Evolutionary conservation across 352 stramenopile genomes (phyloP).

Genomic region (Lagenidium giganteum): DNA sequence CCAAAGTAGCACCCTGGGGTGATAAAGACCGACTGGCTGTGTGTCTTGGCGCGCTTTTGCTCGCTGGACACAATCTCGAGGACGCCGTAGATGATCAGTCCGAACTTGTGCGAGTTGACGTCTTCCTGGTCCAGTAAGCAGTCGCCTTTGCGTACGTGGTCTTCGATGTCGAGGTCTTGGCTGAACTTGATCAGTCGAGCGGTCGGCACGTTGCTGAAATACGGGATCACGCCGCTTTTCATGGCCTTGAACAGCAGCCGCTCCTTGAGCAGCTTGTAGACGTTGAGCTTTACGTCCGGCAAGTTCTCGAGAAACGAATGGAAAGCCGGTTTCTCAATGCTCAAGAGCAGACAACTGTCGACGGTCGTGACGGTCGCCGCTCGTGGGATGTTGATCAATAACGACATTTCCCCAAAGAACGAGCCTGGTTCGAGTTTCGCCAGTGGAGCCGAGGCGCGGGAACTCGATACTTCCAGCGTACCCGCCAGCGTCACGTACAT

Average conservation of each 20-base stretch:
- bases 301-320: constrained; percentile 54
- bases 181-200: constrained; percentile 52
- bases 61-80: constrained; percentile 55
- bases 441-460: constrained; percentile 32
- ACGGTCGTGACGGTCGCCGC: constrained; percentile 60
- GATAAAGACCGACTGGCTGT: constrained; percentile 50
- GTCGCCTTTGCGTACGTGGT: constrained; percentile 56
- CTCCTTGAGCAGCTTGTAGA: constrained; percentile 64
- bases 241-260: constrained; percentile 63
- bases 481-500: constrained; percentile 76
- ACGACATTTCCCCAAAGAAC: constrained; percentile 80
- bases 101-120: constrained; percentile 32
- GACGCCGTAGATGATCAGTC: constrained; percentile 62
- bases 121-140: constrained; percentile 41
- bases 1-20: constrained; percentile 68
- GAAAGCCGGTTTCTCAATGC: constrained; percentile 72
- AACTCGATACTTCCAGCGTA: constrained; percentile 57
- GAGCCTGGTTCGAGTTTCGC: constrained; percentile 59
- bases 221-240: constrained; percentile 67
- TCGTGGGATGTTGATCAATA: constrained; percentile 74
- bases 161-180: constrained; percentile 56
- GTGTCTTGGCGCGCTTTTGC: constrained; percentile 16
- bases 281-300: constrained; percentile 39
- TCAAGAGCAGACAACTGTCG: constrained; percentile 76
- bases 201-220: constrained; percentile 49